Conservation (phyloP, 2,329 filamentous ascomycete genomes). For the Paramyrothecium sp. region DNA sequence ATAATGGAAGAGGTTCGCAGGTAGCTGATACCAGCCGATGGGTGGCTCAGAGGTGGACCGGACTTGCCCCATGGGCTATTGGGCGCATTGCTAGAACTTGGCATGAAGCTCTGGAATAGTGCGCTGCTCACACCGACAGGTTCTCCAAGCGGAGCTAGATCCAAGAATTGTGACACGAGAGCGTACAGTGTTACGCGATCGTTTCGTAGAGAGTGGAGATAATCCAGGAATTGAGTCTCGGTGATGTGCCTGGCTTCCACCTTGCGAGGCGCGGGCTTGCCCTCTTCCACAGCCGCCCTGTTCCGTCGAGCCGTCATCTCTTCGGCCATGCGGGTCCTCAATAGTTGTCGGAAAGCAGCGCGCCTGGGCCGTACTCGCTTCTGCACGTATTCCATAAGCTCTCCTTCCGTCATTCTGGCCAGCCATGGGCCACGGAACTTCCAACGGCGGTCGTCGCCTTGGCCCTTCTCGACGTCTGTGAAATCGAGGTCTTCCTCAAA, state of each 20-base stretch:
- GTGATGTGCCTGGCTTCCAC: constrained; percentile 38
- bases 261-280: constrained; percentile 23
- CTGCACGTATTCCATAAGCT: constrained; percentile 55
- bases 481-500: constrained; percentile 59
- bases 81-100: constrained; percentile 8
- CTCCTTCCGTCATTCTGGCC: constrained; percentile 58
- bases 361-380: constrained; percentile 53
- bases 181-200: constrained; percentile 50
- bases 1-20: constrained; percentile 53
- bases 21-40: constrained; percentile 62
- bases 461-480: constrained; percentile 38
- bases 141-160: constrained; percentile 53
- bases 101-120: constrained; percentile 14
- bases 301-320: constrained; percentile 39
- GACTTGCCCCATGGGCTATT: constrained; percentile 46
- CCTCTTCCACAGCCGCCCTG: constrained; percentile 36
- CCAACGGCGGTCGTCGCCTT: constrained; percentile 54
- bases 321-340: constrained; percentile 48
- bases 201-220: constrained; percentile 50
- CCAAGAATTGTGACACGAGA: constrained; percentile 59
- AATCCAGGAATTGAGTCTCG: constrained; percentile 49
- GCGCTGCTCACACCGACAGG: constrained; percentile 16
- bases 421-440: constrained; percentile 68
- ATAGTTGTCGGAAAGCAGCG: constrained; percentile 51
- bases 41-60: constrained; percentile 60